Percentiles rank a stretch among this genome's conserved stretches.
Evolutionary conservation across 2,329 filamentous ascomycete species (phyloP).

Genomic region (Colletotrichum sp.): DNA sequence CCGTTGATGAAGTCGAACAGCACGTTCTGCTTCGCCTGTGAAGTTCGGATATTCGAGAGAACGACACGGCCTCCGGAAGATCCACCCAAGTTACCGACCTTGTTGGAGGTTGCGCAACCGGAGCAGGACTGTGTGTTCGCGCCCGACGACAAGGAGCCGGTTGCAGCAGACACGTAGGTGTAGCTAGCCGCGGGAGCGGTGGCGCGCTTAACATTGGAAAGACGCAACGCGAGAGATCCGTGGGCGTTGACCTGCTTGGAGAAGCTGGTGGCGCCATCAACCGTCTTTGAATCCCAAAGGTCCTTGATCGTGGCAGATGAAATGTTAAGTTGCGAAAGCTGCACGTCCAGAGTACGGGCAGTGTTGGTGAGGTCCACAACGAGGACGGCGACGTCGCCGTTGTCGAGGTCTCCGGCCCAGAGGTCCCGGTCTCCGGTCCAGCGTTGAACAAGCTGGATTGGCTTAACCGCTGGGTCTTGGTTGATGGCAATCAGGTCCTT

Average conservation of each 20-base stretch:
- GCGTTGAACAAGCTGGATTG: background rate
- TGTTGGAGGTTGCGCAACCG: background rate
- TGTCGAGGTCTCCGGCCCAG: background rate
- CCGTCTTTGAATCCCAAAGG: background rate
- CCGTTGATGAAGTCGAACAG: background rate
- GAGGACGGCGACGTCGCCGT: background rate
- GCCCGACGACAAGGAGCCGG: background rate
- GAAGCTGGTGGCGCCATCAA: background rate
- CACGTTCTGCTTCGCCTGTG: background rate
- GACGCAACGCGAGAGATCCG: background rate
- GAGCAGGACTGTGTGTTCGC: background rate
- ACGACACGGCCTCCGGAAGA: background rate
- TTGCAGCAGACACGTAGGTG: background rate
- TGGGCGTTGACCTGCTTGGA: background rate
- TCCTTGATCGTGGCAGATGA: background rate
- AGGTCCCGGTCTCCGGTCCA: background rate
- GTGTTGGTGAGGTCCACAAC: background rate
- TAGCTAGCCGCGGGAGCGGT: background rate
- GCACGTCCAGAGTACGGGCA: background rate
- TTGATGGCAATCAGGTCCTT: background rate
- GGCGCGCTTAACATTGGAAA: background rate
- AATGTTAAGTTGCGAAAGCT: background rate
- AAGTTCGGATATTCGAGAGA: background rate
- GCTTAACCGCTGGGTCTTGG: background rate
- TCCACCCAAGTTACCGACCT: background rate